Evolutionary conservation across 805 yeast species (phyloP), one percentile per base, ranked within the genome.

Genomic region (Candida nanaspora): DNA sequence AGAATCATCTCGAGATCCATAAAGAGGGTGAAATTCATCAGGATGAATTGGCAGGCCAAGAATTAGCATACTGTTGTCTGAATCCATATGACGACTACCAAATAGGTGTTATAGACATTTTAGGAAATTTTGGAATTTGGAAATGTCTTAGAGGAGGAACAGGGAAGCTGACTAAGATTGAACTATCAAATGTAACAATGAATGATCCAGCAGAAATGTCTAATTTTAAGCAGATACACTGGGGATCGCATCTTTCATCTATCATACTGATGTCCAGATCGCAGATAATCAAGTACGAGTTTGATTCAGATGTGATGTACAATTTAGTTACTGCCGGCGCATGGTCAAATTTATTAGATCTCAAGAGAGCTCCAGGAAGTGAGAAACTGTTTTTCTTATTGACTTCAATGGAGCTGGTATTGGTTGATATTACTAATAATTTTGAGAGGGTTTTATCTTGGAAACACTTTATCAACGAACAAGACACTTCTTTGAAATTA

Each of bases 351-450:
- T 46, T 81, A 2, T 55, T 70, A 34, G 86, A 78, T 41, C 57
- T 70, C 39, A 50, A 43, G 18, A 54, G 55, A 33, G 55, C 65
- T 11, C 40, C 43, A 11, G 33, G 38, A 4, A 52, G 52, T 31
- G 66, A 56, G 8, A 48, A 61, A 3, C 63, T 68, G 43, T 61
- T 71, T 3, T 69, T 82, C 32, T 50, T 84, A 6, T 59, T 87
- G 22, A 85, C 95, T 0, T 71, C 87, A 1, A 74, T 71, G 42
- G 89, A 84, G 49, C 39, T 88, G 7, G 70, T 77, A 0, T 63
- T 88, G 69, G 49, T 81, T 16, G 64, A 64, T 11, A 36, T 49
- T 2, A 54, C 55, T 15, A 40, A 47, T 14, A 59, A 61, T 11
- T 52, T 76, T n/a, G 60, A 60, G 25, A 67, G 83, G 42, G 44